phyloP scores from a whole-genome alignment of 2,329 filamentous ascomycete genomes.

The Dactylonectria macrodidyma region DNA sequence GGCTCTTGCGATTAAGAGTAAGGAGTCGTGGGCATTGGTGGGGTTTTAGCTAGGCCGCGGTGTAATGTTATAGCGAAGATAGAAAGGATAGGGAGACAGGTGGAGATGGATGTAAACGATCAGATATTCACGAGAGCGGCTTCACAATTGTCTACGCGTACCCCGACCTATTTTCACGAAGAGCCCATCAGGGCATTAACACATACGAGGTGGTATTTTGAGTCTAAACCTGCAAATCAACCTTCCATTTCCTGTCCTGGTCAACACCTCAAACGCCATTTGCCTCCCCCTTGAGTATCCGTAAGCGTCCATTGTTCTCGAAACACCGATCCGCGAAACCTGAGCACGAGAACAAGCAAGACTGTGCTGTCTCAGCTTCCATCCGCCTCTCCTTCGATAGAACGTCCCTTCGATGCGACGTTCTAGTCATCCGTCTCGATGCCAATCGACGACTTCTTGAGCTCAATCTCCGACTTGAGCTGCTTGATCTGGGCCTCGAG shows the following conservation, averaged over 20 bases:
- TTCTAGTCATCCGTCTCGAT: no score
- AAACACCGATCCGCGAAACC: no score
- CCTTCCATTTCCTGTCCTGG: constrained; percentile 29
- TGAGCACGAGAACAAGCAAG: no score
- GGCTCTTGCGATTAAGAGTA: constrained; percentile 32
- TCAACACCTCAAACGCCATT: constrained; percentile 38
- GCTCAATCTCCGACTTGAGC: constrained; percentile 60
- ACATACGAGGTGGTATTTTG: constrained; percentile 38
- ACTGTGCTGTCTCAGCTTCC: background rate
- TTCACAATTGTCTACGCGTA: no score
- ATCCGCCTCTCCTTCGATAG: constrained; percentile 54
- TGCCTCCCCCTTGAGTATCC: constrained; percentile 10
- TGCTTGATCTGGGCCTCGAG: constrained; percentile 66
- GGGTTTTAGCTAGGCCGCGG: background rate
- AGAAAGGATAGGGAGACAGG: background rate
- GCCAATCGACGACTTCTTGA: constrained; percentile 62
- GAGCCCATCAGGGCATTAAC: constrained; percentile 9
- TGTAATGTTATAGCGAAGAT: background rate
- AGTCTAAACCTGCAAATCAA: constrained; percentile 31
- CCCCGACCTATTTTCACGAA: background rate
- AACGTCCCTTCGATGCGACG: no score
- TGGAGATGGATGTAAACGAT: no score
- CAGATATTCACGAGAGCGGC: background rate
- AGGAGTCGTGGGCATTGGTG: background rate
- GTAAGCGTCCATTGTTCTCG: background rate